Evolutionary conservation across 768 basidiomycete species (phyloP).

Genomic region (Russula abietina): DNA sequence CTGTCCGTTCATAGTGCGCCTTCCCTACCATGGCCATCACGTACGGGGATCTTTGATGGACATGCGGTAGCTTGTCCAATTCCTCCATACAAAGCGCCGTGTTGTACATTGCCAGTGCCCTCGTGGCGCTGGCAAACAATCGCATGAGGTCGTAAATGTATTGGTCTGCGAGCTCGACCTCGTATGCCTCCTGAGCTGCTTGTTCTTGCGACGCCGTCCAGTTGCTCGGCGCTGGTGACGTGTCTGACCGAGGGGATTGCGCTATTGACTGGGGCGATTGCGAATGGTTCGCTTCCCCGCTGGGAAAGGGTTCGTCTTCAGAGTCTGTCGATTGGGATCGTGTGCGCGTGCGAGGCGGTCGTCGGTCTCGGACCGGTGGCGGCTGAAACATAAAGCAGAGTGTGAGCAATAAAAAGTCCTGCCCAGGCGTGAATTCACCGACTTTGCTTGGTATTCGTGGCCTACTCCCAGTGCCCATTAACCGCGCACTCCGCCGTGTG

Average conservation of each 20-base stretch:
- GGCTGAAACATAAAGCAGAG: slow-evolving; percentile 25
- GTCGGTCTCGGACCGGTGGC: slow-evolving; percentile 49
- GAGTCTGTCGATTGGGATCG: slow-evolving; percentile 63
- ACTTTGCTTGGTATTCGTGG: slow-evolving; percentile 52
- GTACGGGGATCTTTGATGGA: slow-evolving; percentile 69
- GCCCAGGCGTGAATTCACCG: slow-evolving; percentile 16
- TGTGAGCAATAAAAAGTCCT: slow-evolving; percentile 7
- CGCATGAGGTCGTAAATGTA: slow-evolving; percentile 78
- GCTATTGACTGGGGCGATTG: slow-evolving; percentile 44
- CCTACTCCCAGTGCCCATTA: slow-evolving; percentile 55
- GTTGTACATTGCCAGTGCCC: slow-evolving; percentile 69
- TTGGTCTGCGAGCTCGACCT: slow-evolving; percentile 69
- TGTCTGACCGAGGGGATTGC: slow-evolving; percentile 40
- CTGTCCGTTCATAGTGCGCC: slow-evolving; percentile 83
- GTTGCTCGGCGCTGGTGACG: slow-evolving; percentile 53
- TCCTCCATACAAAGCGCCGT: slow-evolving; percentile 68
- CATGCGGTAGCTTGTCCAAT: slow-evolving; percentile 67
- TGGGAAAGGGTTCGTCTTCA: slow-evolving; percentile 53
- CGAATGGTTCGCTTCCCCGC: slow-evolving; percentile 48
- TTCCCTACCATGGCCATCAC: slow-evolving; percentile 79
- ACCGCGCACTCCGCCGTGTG: slow-evolving; percentile 68
- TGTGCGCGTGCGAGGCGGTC: slow-evolving; percentile 47
- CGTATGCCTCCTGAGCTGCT: slow-evolving; percentile 65
- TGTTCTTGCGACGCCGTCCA: slow-evolving; percentile 66
- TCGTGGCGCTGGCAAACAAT: slow-evolving; percentile 74